Percentiles rank a stretch among this genome's conserved stretches.
Conservation (phyloP, 2,329 filamentous ascomycete genomes). For the Coccinonectria pachysandricola region DNA sequence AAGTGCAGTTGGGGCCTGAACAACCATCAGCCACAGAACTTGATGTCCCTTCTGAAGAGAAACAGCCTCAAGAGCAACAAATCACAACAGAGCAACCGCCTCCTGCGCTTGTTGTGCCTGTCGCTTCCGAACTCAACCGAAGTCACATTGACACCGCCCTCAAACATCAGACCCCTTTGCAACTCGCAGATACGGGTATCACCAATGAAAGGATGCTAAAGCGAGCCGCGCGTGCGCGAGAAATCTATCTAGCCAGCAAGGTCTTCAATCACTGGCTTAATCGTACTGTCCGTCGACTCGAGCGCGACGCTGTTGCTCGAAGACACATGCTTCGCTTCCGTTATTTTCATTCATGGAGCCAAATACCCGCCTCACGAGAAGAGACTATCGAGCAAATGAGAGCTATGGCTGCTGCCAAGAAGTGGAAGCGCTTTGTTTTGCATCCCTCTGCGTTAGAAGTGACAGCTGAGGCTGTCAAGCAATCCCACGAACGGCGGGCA, state of each 20-base stretch:
- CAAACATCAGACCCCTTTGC: conserved; percentile 3
- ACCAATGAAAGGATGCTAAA: conserved; percentile 24
- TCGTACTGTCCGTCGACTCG: conserved; percentile 51
- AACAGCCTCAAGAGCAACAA: too few species aligned
- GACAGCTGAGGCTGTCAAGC: conserved; percentile 14
- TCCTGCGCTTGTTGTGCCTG: too few species aligned
- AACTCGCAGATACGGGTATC: conserved; percentile 9
- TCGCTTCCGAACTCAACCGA: too few species aligned
- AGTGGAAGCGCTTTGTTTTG: conserved; percentile 21
- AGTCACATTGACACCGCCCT: too few species aligned
- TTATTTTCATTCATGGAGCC: conserved; percentile 27
- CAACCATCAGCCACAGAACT: too few species aligned
- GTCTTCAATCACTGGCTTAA: conserved; percentile 48
- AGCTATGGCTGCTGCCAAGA: conserved; percentile 20
- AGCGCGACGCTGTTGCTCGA: conserved; percentile 57
- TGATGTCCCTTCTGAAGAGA: too few species aligned
- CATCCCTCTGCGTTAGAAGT: conserved; percentile 19
- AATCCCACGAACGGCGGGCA: conserved; percentile 11
- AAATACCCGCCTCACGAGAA: conserved; percentile 20
- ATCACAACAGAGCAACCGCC: too few species aligned
- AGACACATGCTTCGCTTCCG: conserved; percentile 56
- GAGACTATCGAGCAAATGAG: conserved; percentile 22
- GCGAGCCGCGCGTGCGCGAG: conserved; percentile 52
- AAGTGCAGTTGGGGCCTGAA: too few species aligned
- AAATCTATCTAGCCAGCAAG: conserved; percentile 46